Conservation (phyloP, 768 basidiomycete species). For the Cyclocybe cylindracea region DNA sequence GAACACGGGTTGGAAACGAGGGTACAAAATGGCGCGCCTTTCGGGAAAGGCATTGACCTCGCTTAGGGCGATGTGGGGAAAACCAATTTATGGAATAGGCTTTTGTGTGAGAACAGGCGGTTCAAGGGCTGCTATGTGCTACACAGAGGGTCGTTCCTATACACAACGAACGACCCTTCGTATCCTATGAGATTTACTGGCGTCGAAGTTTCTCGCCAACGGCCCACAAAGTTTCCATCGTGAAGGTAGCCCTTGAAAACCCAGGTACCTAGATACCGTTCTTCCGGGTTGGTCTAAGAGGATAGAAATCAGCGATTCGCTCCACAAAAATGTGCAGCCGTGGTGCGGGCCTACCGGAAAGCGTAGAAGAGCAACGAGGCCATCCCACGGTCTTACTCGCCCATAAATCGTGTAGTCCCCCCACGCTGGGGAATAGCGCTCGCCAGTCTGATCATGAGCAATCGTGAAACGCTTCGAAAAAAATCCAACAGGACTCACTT, state of each 20-base stretch:
- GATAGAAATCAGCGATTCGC: neutral
- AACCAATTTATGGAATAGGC: neutral
- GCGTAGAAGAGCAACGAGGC: constrained; percentile 45
- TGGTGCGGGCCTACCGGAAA: constrained; percentile 36
- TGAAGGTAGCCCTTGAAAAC: constrained; percentile 56
- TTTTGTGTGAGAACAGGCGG: neutral
- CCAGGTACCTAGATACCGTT: constrained; percentile 40
- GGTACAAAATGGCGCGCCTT: neutral
- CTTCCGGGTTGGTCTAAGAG: constrained; percentile 32
- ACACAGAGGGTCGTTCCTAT: constrained; percentile 19
- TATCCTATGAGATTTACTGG: constrained; percentile 39
- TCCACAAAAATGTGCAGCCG: too few relatives aligned
- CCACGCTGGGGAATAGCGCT: constrained; percentile 49
- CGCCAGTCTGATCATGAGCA: constrained; percentile 34
- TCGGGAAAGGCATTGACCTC: neutral
- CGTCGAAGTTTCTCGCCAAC: constrained; percentile 54
- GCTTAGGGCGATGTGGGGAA: neutral
- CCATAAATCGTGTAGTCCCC: constrained; percentile 47
- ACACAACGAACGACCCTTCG: constrained; percentile 50
- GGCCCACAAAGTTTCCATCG: constrained; percentile 48
- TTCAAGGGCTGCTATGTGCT: neutral
- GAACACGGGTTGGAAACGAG: neutral
- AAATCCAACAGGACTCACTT: constrained; percentile 31
- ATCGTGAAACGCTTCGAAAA: neutral
- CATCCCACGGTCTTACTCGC: constrained; percentile 54